Conservation (phyloP, 1,284 basidiomycete genomes). For the Coniophora puteana region DNA sequence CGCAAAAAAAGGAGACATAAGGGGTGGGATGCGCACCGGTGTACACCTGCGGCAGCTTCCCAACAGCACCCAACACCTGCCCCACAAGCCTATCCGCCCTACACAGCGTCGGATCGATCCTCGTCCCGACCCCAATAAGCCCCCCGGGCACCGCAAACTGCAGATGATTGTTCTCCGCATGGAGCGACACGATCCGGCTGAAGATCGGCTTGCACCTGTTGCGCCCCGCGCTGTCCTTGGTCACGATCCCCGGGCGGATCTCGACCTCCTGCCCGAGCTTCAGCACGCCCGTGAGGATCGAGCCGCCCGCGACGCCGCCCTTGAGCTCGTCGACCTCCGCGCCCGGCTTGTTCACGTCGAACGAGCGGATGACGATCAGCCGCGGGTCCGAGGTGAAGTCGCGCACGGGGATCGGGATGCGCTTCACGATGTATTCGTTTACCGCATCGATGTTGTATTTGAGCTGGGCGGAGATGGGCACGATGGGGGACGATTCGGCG, state of each 20-base stretch:
- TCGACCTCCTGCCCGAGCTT: slow-evolving; percentile 93
- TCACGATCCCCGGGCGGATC: slow-evolving; percentile 96
- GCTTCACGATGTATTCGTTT: slow-evolving; percentile 97
- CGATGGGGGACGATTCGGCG: slow-evolving; percentile 94
- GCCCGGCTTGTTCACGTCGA: slow-evolving; percentile 99
- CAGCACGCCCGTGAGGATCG: slow-evolving; percentile 91
- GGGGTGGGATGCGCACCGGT: slow-evolving; percentile 54
- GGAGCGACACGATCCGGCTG: slow-evolving; percentile 86
- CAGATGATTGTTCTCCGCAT: slow-evolving; percentile 93
- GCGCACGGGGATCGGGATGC: slow-evolving; percentile 91
- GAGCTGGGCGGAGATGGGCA: slow-evolving; percentile 97
- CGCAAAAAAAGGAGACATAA: background rate
- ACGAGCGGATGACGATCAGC: slow-evolving; percentile 98
- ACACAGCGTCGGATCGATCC: slow-evolving; percentile 95
- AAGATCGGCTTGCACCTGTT: slow-evolving; percentile 94
- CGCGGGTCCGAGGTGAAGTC: slow-evolving; percentile 91
- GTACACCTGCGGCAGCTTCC: slow-evolving; percentile 91
- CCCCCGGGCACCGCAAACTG: slow-evolving; percentile 97
- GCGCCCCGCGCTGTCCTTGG: slow-evolving; percentile 89
- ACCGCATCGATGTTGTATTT: slow-evolving; percentile 99
- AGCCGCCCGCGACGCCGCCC: slow-evolving; percentile 97
- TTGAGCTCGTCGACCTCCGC: slow-evolving; percentile 96
- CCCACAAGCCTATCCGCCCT: slow-evolving; percentile 96
- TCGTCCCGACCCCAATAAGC: slow-evolving; percentile 96
- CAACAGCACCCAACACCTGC: slow-evolving; percentile 93